Evolutionary conservation across 345 rosid genomes (phyloP), one percentile per base, ranked within the genome.

Genomic region (Salix dunnii): DNA sequence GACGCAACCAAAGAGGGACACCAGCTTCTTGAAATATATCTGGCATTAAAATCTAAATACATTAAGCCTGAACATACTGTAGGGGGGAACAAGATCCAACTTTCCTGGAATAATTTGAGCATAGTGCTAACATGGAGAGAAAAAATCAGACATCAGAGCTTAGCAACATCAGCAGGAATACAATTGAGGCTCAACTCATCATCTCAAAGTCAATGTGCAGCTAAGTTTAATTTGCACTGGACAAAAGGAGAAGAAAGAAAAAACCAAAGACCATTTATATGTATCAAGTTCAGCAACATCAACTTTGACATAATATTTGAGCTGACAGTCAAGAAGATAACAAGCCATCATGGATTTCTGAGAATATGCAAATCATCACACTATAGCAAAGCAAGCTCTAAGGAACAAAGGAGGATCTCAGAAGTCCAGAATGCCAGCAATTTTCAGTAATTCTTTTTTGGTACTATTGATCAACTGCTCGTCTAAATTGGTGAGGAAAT

Each of bases 11-110:
- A 73, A 96, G 94, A 43, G 99, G 99, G 70, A 96, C 91, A 76
- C 98, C 99, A 77, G 98, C 99, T 91, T 96, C 99, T 83, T 94
- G 99, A 81, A 96, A 92, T 86, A 96, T 96, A 86, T 96, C 98
- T 96, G 88, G 69, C 63, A 82, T 79, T 31, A 65, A 77, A 71
- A 74, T 42, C 67, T 69, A 80, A 67, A 12, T 38, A 53, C 38
- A 67, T 53, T 66, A 40, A 68, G 25, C 70, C 72, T 71, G 35
- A 58, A 68, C 30, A 42, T 48, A 23, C 27, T 17, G n/a, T 25
- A 38, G 40, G 30, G 14, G 33, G 14, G 6, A n/a, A 31, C 12
- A 30, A n/a, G 9, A 48, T 13, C 55, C 63, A 73, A 31, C 55
- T 63, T 63, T 72, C 65, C 68, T 49, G 14, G 25, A 63, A 30